Evolutionary conservation across 257 asterid genomes (phyloP), one percentile per base, ranked within the genome.

Genomic region (Solanum clarkiae): DNA sequence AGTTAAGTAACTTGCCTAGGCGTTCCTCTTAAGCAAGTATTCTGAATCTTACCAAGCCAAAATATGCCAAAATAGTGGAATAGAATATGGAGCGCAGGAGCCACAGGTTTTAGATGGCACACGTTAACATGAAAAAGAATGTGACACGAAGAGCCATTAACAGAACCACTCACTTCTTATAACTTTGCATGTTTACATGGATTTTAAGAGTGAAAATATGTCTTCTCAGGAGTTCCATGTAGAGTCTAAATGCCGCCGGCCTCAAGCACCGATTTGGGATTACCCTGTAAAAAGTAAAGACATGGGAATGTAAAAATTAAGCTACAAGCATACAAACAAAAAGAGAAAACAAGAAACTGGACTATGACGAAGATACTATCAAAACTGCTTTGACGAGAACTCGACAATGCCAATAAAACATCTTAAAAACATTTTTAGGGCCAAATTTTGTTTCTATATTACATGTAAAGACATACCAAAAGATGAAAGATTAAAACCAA

Each of bases 181-280:
- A 86, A 86, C 90, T 90, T 40, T 94, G 95, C 85, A 94, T 80
- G 63, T 86, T 86, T 63, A 93, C 84, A 87, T 87, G 85, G 84
- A 89, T 92, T 88, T 94, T 91, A 84, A 92, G 92, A 9, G 87
- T 84, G 90, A 96, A 96, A 71, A 92, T 90, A 59, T 95, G 95
- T 40, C 91, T 85, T 87, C 91, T 95, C 45, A 94, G 90, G 88
- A 96, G 98, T 86, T 96, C 99, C 98, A 96, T 88, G 80, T 94
- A 95, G 29, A 96, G 93, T 87, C 98, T 92, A 91, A 89, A 96
- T 44, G 99, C 97, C 63, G 95, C 97, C 57, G 99, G 99, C 88
- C 89, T 87, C 51, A 92, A 89, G 66, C 69, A 90, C n/a, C 99
- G 89, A 82, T 88, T 85, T 53, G 97, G 97, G 86, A 94, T 94